phyloP scores from a whole-genome alignment of 1,284 basidiomycete genomes.

The Ganoderma resinaceum region DNA sequence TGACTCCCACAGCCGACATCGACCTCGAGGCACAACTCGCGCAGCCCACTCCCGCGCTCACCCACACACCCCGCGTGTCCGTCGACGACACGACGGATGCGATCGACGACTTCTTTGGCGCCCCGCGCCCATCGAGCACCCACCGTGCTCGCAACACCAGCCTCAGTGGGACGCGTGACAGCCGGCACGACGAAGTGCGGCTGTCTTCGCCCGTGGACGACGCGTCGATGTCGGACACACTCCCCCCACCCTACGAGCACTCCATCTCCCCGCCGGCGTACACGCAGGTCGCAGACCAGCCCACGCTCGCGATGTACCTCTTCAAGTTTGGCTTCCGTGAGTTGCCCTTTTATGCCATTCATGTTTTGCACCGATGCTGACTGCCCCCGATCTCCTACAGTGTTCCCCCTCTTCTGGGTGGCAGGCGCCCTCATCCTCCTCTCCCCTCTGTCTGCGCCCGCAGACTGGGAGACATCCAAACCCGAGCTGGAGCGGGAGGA shows the following conservation, averaged over 20 bases:
- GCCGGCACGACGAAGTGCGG: slow-evolving; percentile 36
- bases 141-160: slow-evolving; percentile 17
- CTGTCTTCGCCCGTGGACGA: slow-evolving; percentile 17
- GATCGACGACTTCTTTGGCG: slow-evolving; percentile 42
- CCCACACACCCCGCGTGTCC: slow-evolving; percentile 23
- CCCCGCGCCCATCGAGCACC: slow-evolving; percentile 22
- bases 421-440: slow-evolving; percentile 48
- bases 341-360: slow-evolving; percentile 3
- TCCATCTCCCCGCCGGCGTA: slow-evolving; percentile 36
- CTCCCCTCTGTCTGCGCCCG: slow-evolving; percentile 45
- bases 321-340: slow-evolving; percentile 44
- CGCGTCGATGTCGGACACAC: slow-evolving; percentile 15
- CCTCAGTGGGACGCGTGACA: slow-evolving; percentile 36
- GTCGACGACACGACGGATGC: slow-evolving; percentile 31
- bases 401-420: slow-evolving; percentile 53
- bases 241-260: slow-evolving; percentile 38
- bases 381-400: slow-evolving; percentile 32
- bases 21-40: slow-evolving; percentile 19
- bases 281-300: slow-evolving; percentile 36
- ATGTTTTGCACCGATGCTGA: slow-evolving; percentile 8
- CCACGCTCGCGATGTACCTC: slow-evolving; percentile 43
- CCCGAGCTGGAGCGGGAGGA: slow-evolving; percentile 45
- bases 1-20: slow-evolving; percentile 16
- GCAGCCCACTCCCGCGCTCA: slow-evolving; percentile 14
- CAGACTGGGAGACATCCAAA: slow-evolving; percentile 48